phyloP scores from a whole-genome alignment of 148 eudicot genomes.

The Heliamphora exappendiculata region DNA sequence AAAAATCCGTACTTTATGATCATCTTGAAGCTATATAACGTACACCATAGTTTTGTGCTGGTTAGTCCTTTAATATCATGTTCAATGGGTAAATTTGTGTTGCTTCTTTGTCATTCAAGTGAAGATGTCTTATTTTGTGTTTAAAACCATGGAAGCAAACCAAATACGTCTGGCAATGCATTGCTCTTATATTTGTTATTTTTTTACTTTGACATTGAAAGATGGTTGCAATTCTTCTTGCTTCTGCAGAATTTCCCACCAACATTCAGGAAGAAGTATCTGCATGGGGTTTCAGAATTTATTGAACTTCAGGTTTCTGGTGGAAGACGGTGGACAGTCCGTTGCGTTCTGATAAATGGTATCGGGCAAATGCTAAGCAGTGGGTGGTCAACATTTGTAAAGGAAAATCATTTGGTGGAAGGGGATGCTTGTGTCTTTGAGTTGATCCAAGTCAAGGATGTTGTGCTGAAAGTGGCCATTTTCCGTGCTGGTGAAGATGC shows the following conservation, averaged over 20 bases:
- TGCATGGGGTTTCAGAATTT: background rate
- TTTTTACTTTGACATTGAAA: background rate
- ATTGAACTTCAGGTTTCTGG: constrained; percentile 5
- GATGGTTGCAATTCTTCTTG: background rate
- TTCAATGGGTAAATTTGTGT: background rate
- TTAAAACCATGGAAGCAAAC: background rate
- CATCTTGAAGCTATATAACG: background rate
- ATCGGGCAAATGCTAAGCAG: background rate
- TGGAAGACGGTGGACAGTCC: constrained; percentile 1
- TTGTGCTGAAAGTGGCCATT: constrained; percentile 13
- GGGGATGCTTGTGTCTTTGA: constrained; percentile 26
- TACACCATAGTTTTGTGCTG: background rate
- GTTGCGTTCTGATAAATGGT: background rate
- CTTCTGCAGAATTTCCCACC: background rate
- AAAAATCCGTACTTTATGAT: background rate
- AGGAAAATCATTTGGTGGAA: constrained; percentile 2
- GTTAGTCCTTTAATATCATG: background rate
- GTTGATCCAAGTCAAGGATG: constrained; percentile 10
- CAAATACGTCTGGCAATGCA: background rate
- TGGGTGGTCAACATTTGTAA: constrained; percentile 1
- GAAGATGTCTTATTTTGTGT: background rate
- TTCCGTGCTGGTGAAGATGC: background rate
- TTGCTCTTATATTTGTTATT: background rate
- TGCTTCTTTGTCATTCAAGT: background rate
- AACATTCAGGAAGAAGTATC: background rate